Conservation (phyloP, 1,139 yeast genomes). For the Pichia sp. region DNA sequence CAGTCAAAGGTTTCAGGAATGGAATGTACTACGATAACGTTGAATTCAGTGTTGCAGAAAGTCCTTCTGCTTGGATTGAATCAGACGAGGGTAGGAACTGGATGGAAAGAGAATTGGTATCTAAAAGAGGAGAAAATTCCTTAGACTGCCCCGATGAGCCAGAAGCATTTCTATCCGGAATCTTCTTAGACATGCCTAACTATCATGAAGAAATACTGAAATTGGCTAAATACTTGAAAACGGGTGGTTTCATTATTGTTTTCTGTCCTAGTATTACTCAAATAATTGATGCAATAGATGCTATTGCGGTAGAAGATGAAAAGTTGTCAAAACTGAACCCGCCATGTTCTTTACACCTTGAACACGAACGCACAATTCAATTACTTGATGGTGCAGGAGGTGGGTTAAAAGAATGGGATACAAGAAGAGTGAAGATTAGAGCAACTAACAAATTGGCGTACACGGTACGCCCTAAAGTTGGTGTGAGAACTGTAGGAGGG, state of each 20-base stretch:
- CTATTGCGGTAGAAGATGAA: constrained; percentile 21
- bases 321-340: constrained; percentile 4
- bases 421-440: constrained; percentile 32
- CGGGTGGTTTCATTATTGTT: constrained; percentile 36
- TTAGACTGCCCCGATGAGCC: constrained; percentile 8
- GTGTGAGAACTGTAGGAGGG: constrained; percentile 38
- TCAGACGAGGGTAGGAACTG: constrained; percentile 19
- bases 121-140: constrained; percentile 1
- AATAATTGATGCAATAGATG: constrained; percentile 32
- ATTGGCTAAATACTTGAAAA: constrained; percentile 29
- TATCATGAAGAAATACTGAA: constrained; percentile 29
- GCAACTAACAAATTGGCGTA: constrained; percentile 34
- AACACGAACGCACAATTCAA: constrained; percentile 32
- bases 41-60: constrained; percentile 35
- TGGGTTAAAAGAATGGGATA: constrained; percentile 38
- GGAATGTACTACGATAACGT: constrained; percentile 38
- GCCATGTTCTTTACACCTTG: constrained; percentile 10
- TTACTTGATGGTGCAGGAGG: constrained; percentile 41
- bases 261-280: constrained; percentile 43
- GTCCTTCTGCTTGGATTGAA: constrained; percentile 36
- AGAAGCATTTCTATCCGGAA: constrained; percentile 34
- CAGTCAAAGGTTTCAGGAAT: constrained; percentile 31
- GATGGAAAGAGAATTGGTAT: constrained; percentile 12
- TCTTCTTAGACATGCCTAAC: constrained; percentile 39
- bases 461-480: constrained; percentile 43